Percentiles rank a stretch among this genome's conserved stretches.
These are phyloP conservation scores for Xylariaceae sp. DNA, from an alignment of 2,329 filamentous ascomycete genomes.

Conservation along the genomic window DNA sequence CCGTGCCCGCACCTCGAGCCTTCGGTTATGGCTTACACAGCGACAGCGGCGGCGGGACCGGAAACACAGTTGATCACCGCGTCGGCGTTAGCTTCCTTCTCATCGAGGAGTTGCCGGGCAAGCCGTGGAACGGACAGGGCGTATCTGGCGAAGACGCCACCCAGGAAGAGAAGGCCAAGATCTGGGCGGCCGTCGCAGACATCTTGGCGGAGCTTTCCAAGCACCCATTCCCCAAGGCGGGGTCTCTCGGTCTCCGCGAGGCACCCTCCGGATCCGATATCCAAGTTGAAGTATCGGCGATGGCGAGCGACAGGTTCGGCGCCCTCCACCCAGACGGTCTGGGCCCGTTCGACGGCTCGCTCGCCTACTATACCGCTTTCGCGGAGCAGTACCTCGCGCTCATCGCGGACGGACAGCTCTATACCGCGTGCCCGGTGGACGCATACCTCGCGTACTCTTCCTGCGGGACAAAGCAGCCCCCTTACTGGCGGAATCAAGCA, in stretches of 20 bases:
- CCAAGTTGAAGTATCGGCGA: slow-evolving; percentile 17
- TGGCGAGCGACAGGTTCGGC: slow-evolving; percentile 29
- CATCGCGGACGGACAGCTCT: slow-evolving; percentile 30
- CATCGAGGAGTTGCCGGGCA: slow-evolving; percentile 10
- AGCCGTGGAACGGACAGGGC: slow-evolving; percentile 8
- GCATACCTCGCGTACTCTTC: slow-evolving; percentile 36
- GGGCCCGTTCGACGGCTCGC: slow-evolving; percentile 17
- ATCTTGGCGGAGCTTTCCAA: slow-evolving; percentile 26
- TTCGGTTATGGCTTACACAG: slow-evolving; percentile 13
- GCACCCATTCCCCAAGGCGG: slow-evolving; percentile 22
- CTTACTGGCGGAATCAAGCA: slow-evolving; percentile 7
- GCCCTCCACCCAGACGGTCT: slow-evolving; percentile 18
- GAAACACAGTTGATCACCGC: slow-evolving; percentile 6
- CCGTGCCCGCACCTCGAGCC: slow-evolving; percentile 23
- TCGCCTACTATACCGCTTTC: slow-evolving; percentile 21
- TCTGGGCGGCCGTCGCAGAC: slow-evolving; percentile 24
- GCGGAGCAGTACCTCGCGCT: slow-evolving; percentile 23
- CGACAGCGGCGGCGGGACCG: neutral
- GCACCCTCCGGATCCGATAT: too few relatives aligned
- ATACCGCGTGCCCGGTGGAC: slow-evolving; percentile 22
- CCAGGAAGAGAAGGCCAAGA: slow-evolving; percentile 15
- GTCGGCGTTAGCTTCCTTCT: slow-evolving; percentile 11
- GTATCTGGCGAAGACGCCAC: slow-evolving; percentile 5
- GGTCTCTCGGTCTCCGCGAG: slow-evolving; percentile 21
- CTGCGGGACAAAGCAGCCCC: slow-evolving; percentile 28